A percentile compares a stretch with the other conserved stretches of the same genome.
phyloP scores from a whole-genome alignment of 2,329 filamentous ascomycete species.

The Diaporthe sp. region DNA sequence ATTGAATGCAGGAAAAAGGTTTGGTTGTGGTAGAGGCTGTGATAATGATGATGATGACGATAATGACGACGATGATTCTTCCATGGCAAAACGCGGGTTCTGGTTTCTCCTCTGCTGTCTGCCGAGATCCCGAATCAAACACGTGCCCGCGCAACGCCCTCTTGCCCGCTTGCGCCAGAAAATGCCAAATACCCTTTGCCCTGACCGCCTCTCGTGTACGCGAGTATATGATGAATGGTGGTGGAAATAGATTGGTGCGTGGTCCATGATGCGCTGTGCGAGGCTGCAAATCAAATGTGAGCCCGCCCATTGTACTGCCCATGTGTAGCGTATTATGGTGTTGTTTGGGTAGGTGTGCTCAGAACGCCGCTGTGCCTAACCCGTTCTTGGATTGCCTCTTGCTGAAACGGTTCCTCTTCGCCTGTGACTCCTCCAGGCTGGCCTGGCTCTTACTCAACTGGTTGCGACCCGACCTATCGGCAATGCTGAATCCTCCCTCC shows the following conservation, averaged over 20 bases:
- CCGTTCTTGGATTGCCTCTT: constrained; percentile 95
- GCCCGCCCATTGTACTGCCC: constrained; percentile 21
- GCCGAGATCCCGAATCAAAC: constrained; percentile 23
- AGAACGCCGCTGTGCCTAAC: constrained; percentile 86
- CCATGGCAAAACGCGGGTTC: constrained; percentile 21
- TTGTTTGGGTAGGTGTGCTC: constrained; percentile 41
- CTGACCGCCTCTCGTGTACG: constrained; percentile 15
- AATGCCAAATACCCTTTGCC: constrained; percentile 39
- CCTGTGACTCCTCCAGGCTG: constrained; percentile 64
- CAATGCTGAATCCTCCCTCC: constrained; percentile 59
- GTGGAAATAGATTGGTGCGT: constrained; percentile 17
- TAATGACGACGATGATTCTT: constrained; percentile 18
- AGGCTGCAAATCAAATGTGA: constrained; percentile 9
- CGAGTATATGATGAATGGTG: constrained; percentile 19
- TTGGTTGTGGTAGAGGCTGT: constrained; percentile 21
- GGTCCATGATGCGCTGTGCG: constrained; percentile 5
- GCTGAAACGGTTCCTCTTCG: constrained; percentile 78
- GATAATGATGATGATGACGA: constrained; percentile 17
- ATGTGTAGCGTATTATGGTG: constrained; percentile 17
- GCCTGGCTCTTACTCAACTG: constrained; percentile 72
- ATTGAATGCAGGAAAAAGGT: constrained; percentile 19
- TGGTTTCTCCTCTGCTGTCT: constrained; percentile 23
- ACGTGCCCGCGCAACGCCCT: constrained; percentile 22
- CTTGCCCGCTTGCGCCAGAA: constrained; percentile 40
- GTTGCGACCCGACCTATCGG: constrained; percentile 68